A percentile compares a stretch with the other conserved stretches of the same genome.
Conservation (phyloP, 1,139 yeast genomes). For the Zygosaccharomyces pseudobailii region DNA sequence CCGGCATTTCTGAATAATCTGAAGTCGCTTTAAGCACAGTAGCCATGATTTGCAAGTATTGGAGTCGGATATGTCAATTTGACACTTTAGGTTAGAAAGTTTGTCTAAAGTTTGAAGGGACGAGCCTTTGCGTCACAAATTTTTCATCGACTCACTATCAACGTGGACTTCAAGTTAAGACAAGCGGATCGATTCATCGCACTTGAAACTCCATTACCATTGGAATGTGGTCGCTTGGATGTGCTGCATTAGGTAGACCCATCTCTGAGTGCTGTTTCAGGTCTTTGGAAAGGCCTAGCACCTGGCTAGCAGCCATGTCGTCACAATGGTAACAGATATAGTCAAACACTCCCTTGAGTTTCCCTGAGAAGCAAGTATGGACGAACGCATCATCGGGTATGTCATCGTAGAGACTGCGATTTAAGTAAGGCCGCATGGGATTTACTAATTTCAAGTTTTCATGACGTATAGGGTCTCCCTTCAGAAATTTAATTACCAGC, state of each 20-base stretch:
- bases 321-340: constrained; percentile 52
- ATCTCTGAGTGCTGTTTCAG: constrained; percentile 47
- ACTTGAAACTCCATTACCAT: constrained; percentile 70
- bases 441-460: constrained; percentile 33
- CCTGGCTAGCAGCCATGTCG: constrained; percentile 36
- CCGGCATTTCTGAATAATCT: constrained; percentile 1
- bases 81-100: not conserved
- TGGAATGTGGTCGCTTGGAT: constrained; percentile 93
- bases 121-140: constrained; percentile 10
- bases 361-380: constrained; percentile 49
- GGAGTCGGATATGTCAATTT: not conserved
- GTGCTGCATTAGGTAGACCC: constrained; percentile 86
- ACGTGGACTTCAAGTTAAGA: constrained; percentile 4
- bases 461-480: constrained; percentile 34
- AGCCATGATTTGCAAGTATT: not conserved
- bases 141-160: constrained; percentile 12
- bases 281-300: constrained; percentile 66
- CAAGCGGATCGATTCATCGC: constrained; percentile 7
- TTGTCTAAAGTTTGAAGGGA: not conserved
- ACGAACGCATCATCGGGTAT: constrained; percentile 37
- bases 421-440: constrained; percentile 34
- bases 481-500: constrained; percentile 44
- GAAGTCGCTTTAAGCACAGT: constrained; percentile 5
- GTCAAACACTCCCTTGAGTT: constrained; percentile 49
- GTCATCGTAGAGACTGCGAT: constrained; percentile 37